Evolutionary conservation across 768 basidiomycete genomes (phyloP).

Genomic region (Lentinula raphanica): DNA sequence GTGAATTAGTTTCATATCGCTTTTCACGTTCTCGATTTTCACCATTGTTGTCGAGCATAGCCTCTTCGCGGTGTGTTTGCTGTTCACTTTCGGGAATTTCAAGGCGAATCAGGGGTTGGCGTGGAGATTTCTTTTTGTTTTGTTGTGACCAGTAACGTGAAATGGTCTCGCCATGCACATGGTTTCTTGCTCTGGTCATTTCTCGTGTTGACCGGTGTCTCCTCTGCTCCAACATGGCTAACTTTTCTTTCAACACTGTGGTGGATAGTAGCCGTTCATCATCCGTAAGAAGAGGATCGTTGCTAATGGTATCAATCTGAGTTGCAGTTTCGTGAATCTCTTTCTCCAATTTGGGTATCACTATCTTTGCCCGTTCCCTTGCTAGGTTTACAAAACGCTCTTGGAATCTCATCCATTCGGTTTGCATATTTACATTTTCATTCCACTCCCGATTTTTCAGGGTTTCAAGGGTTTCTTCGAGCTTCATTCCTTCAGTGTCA

Average conservation of each 20-base stretch:
- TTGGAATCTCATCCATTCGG: slow-evolving; percentile 6
- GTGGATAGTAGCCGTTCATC: neutral
- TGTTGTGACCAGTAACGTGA: slow-evolving; percentile 17
- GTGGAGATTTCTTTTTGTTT: slow-evolving; percentile 4
- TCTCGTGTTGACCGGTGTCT: neutral
- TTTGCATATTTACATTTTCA: slow-evolving; percentile 7
- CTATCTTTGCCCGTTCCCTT: slow-evolving; percentile 9
- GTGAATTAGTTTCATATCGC: neutral
- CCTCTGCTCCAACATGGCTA: neutral
- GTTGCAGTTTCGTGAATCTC: slow-evolving; percentile 4
- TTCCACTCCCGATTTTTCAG: neutral
- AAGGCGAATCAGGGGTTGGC: slow-evolving; percentile 17
- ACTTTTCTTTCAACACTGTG: slow-evolving; percentile 1
- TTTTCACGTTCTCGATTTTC: slow-evolving; percentile 1
- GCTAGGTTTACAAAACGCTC: neutral
- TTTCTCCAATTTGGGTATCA: slow-evolving; percentile 1
- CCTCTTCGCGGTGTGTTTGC: neutral
- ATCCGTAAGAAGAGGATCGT: neutral
- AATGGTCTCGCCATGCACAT: slow-evolving; percentile 12
- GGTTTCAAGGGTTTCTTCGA: neutral
- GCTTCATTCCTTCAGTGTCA: neutral
- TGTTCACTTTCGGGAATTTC: neutral
- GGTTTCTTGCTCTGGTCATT: slow-evolving; percentile 8
- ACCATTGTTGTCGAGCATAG: neutral
- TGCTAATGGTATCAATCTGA: neutral